Percentiles rank a stretch among this genome's conserved stretches.
These are phyloP conservation scores for Sicyos edulis DNA, from an alignment of 306 rosid species.

Conservation along the genomic window DNA sequence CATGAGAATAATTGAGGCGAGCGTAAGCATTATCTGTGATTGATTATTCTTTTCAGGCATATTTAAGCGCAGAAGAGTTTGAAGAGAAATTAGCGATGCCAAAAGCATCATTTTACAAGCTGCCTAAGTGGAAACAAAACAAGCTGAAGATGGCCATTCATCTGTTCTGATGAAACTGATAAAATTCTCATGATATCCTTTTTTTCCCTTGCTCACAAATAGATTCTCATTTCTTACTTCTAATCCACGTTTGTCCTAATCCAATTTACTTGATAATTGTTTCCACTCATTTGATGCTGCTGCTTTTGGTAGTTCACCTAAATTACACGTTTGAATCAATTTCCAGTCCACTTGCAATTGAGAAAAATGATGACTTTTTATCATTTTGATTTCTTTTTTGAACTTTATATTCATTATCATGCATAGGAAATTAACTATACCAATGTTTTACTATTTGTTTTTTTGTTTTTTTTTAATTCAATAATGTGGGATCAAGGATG, in stretches of 20 bases:
- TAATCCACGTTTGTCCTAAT: neutral
- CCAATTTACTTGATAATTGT: neutral
- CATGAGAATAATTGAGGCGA: too few species aligned
- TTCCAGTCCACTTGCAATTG: neutral
- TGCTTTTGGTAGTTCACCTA: neutral
- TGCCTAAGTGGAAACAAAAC: slow-evolving; percentile 95
- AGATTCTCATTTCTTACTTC: neutral
- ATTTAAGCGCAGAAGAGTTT: slow-evolving; percentile 76
- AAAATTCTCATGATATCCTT: neutral
- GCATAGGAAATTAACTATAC: too few species aligned
- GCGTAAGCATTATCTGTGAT: slow-evolving; percentile 28
- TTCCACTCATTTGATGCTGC: neutral
- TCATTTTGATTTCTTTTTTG: too few species aligned
- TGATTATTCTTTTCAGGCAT: slow-evolving; percentile 49
- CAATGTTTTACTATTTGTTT: too few species aligned
- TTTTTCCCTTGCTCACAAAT: neutral
- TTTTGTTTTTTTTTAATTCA: too few species aligned
- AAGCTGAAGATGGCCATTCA: slow-evolving; percentile 71
- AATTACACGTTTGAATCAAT: neutral
- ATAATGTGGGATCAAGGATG: too few species aligned
- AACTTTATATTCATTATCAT: neutral
- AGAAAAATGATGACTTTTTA: neutral
- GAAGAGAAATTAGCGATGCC: slow-evolving; percentile 59
- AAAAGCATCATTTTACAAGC: slow-evolving; percentile 59
- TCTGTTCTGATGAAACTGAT: slow-evolving; percentile 40